Base-by-base conservation (phyloP, 148 eudicot genomes). In the Fagopyrum esculentum region DNA sequence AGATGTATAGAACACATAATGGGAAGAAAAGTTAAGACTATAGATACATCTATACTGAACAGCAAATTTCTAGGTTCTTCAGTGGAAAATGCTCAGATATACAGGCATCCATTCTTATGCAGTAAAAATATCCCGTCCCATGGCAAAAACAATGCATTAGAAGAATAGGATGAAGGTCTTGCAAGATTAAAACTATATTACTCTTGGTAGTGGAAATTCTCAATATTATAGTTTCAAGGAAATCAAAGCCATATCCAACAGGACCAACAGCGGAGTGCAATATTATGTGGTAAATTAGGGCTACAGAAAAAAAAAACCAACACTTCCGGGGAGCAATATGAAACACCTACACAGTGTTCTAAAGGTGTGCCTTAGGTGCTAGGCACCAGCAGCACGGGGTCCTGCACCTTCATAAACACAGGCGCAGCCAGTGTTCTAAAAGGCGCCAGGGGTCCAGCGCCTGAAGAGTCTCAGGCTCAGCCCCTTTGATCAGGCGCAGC, bases 131-230 rank as follows among this genome's bases (percentile, higher is more conserved):
- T 55, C 15, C 15, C 17, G 22, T 17, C 17, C 22, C 60, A 16
- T 1, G n/a, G 12, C n/a, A 55, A 56, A 4, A 56, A 56, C 16
- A 16, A n/a, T 56, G 26, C 61, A 56, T 15, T 16, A 5, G 26
- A 56, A 57, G 57, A 52, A 52, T 17, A 12, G 16, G 2, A 57
- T 55, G 59, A 55, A 55, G 59, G 59, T 4, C 59, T 54, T 55
- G 59, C 1, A 16, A 55, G 17, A 1, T 16, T 0, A 55, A 4
- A 0, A 55, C 6, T 55, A 55, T 55, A 55, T 16, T 13, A 0
- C 59, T 57, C 63, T 57, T 57, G n/a, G 63, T 57, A 57, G 63
- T 57, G 19, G 29, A n/a, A 17, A 57, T n/a, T n/a, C 63, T 57
- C 19, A 57, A 17, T 16, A 57, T 19, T 57, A 17, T 4, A n/a